Evolutionary conservation across 306 rosid species (phyloP), one percentile per base, ranked within the genome.

Genomic region (Leucaena leucocephala): DNA sequence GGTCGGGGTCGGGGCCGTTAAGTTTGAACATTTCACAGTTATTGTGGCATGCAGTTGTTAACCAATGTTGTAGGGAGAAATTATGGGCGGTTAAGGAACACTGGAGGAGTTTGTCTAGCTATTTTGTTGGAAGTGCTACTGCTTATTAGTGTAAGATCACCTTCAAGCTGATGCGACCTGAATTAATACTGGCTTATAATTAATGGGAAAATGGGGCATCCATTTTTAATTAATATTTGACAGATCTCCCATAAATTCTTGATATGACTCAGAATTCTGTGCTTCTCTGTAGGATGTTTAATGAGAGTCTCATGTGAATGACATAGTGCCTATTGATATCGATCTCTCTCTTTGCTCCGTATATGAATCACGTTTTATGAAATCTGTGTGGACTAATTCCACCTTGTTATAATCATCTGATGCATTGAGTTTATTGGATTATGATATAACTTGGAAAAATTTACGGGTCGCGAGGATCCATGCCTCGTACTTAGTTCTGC

Each of bases 1-100:
- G 93, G 74, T 0, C 40, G 74, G 12, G 93, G 89, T 3, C 93
- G 93, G 15, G 92, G 87, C 3, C 83, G 88, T 65, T 81, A 84
- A 83, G 73, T 49, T 19, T 35, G 76, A 72, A 45, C 52, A n/a
- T 65, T 39, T 83, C 81, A 33, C 61, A 63, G 15, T 75, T 87
- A 82, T 85, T 80, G 81, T 44, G 57, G 64, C 74, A 42, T 44
- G 21, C 22, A 44, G 58, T 22, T 44, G 57, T 44, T 44, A 45
- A 27, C 40, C 40, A 44, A 69, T 68, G 11, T 43, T 43, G 50
- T 22, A 45, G 40, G 40, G 39, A 44, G 55, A 68, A 12, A 0
- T 21, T 44, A 3, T 69, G 74, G 76, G 75, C 50, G 55, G 79
- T 75, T 54, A 81, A 38, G 81, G 74, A 79, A 63, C 76, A 61